A percentile compares a stretch with the other conserved stretches of the same genome.
These are phyloP conservation scores for Rhizopogon salebrosus DNA, from an alignment of 768 basidiomycete species.

Conservation along the genomic window DNA sequence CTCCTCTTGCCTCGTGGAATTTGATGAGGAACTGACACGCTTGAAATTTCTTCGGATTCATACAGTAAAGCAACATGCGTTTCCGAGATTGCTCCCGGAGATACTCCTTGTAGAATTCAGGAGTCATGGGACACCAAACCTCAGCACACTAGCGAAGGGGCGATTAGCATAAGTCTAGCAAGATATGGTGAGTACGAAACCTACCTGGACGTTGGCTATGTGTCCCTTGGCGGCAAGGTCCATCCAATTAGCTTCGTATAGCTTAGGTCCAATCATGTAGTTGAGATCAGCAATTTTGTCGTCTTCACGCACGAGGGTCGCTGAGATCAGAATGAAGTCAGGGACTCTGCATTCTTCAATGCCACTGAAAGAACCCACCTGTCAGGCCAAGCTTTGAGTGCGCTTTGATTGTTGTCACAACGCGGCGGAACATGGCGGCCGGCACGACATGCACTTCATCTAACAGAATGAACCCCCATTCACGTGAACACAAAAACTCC, in stretches of 20 bases:
- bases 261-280: constrained; percentile 98
- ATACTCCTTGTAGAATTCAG: constrained; percentile 98
- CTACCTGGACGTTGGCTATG: constrained; percentile 98
- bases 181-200: constrained; percentile 12
- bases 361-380: constrained; percentile 42
- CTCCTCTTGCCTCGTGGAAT: constrained; percentile 95
- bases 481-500: constrained; percentile 96
- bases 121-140: constrained; percentile 99
- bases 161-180: constrained; percentile 1
- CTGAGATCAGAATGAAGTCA: constrained; percentile 35
- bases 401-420: constrained; percentile 97
- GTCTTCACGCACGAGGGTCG: constrained; percentile 97
- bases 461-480: constrained; percentile 97
- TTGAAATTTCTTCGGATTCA: constrained; percentile 99
- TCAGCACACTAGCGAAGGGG: constrained; percentile 76
- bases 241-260: constrained; percentile 99
- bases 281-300: constrained; percentile 98
- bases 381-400: constrained; percentile 98
- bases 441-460: constrained; percentile 99
- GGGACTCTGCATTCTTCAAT: not conserved
- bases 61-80: constrained; percentile 95
- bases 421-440: constrained; percentile 96
- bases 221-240: constrained; percentile 98
- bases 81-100: constrained; percentile 88
- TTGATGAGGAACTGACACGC: constrained; percentile 98